Evolutionary conservation across 73 alveolate species (phyloP), one percentile per base, ranked within the genome.

Genomic region (Paramecium pentaurelia): DNA sequence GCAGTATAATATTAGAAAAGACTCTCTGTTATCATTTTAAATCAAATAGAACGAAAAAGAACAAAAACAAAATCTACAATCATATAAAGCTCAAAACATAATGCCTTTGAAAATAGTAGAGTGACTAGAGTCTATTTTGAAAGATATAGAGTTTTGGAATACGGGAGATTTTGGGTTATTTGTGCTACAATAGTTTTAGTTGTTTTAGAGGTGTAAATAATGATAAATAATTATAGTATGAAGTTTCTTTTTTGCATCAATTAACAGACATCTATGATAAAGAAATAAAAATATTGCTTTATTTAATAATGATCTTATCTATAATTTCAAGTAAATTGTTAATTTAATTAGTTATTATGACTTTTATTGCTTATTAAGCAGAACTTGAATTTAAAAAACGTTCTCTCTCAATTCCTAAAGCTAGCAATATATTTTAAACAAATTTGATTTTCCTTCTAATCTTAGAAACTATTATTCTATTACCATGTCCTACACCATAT

Each of bases 41-140:
- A 32, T 16, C 28, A 28, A 28, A 64, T 64, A 9, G 47, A 34
- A 64, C 3, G 84, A 64, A 64, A 64, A 32, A 34, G 84, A 64
- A 64, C 47, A 6, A 64, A 34, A 32, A 5, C 4, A 54, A 54
- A 54, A 28, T 64, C 91, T 16, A 80, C 91, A 45, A 80, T 80
- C n/a, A 42, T 32, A 12, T 44, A 38, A 32, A 20, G 27, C 40
- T n/a, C 20, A 14, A 11, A 77, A 1, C 22, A 44, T 34, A 16
- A 77, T 37, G n/a, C 89, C 12, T 77, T 77, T 77, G 89, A 77
- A 12, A 47, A 77, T 42, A 77, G 89, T 8, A 8, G 71, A 77
- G 71, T 40, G 12, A 77, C 89, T 11, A 77, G 40, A 38, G n/a
- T 77, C 14, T 38, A 10, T 27, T 77, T 77, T 77, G 89, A 77